Evolutionary conservation across 306 rosid genomes (phyloP), one percentile per base, ranked within the genome.

Genomic region (Castanea crenata): DNA sequence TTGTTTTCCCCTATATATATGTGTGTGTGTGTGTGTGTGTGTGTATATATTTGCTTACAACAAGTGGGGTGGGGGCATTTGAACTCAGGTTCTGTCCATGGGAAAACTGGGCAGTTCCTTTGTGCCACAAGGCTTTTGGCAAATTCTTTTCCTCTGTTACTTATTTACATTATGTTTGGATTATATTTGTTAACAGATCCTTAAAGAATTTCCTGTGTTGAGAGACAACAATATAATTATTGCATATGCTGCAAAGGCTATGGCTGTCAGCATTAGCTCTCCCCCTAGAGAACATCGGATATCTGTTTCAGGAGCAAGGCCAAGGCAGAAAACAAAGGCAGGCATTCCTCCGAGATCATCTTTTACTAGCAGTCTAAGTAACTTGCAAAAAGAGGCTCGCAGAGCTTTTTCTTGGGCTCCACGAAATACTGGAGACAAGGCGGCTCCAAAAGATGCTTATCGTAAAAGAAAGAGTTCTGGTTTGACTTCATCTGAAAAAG

Each of bases 391-490:
- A 88, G 99, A 94, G 85, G 99, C 99, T 57, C 92, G 97, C 4
- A 90, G 95, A 87, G 99, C 99, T 56, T 92, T 94, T 82, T 92
- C 99, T 64, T 94, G 99, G 99, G 93, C 95, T 81, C 97, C 97
- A 19, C 89, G 88, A 83, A 92, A 88, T 82, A 71, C 87, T 1
- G 95, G 86, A 69, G 99, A 92, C 58, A 91, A 85, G 88, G 78
- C 88, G 73, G 83, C 94, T 78, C 93, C 96, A 38, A 94, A 94
- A 89, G 97, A 94, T 83, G 87, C 67, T 71, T 91, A 92, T 82
- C 85, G 97, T 87, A 94, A 94, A 89, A 92, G 99, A 87, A 92
- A 94, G 84, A 94, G 90, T 85, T 92, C 99, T 79, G 99, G 99
- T 74, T 85, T 94, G 80, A 78, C 97, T 54, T 89, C 92, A 57